Percentiles rank a stretch among this genome's conserved stretches.
Conservation (phyloP, 1,284 basidiomycete species). For the Thelephora terrestris region DNA sequence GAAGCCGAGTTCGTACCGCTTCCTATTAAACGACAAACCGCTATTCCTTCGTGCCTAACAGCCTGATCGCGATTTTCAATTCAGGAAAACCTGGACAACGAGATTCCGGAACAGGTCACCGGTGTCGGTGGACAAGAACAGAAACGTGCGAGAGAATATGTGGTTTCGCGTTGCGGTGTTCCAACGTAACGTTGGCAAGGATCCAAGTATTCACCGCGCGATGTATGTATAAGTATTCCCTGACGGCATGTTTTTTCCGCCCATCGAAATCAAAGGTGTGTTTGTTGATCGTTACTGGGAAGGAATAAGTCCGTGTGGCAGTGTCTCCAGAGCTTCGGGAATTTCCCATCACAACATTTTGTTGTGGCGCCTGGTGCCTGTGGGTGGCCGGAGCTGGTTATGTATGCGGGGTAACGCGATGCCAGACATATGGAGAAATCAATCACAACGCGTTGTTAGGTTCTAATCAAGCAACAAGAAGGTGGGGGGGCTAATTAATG, state of each 20-base stretch:
- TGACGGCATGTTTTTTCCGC: neutral
- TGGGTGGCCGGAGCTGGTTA: too few relatives aligned
- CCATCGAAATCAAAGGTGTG: too few relatives aligned
- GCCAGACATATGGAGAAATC: too few relatives aligned
- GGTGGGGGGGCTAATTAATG: too few relatives aligned
- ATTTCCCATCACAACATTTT: too few relatives aligned
- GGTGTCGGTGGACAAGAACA: conserved; percentile 87
- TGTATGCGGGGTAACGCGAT: too few relatives aligned
- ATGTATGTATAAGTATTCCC: neutral
- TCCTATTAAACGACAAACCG: neutral
- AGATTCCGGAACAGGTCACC: conserved; percentile 74
- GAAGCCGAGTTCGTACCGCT: conserved; percentile 58
- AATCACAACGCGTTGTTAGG: too few relatives aligned
- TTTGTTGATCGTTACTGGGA: too few relatives aligned
- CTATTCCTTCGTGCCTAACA: conserved; percentile 5
- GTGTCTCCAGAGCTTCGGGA: too few relatives aligned
- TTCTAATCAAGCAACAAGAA: too few relatives aligned
- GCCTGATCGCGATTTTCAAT: conserved; percentile 9
- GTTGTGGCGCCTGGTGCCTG: too few relatives aligned
- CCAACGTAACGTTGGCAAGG: conserved; percentile 18
- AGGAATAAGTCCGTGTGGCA: too few relatives aligned
- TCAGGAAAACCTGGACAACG: conserved; percentile 73
- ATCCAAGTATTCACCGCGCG: neutral
- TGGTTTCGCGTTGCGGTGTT: conserved; percentile 59
- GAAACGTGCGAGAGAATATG: conserved; percentile 63